A percentile compares a stretch with the other conserved stretches of the same genome.
phyloP scores from a whole-genome alignment of 805 yeast species.

The Ogataea trehaloabstinens region DNA sequence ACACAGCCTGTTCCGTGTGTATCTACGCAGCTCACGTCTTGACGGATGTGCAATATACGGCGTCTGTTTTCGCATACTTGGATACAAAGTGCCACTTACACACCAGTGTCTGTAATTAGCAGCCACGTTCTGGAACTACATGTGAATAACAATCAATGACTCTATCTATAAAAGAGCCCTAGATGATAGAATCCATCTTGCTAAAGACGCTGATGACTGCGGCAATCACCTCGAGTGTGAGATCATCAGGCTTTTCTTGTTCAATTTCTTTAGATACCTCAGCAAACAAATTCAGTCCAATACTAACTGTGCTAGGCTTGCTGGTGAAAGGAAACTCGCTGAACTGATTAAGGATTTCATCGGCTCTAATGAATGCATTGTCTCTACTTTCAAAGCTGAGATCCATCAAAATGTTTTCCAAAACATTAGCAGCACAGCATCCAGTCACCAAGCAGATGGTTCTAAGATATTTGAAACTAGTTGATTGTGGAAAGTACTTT shows the following conservation, averaged over 20 bases:
- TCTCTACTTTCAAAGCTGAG: constrained; percentile 87
- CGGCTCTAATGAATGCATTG: constrained; percentile 90
- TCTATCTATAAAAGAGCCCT: too few species aligned
- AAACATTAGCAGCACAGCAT: constrained; percentile 92
- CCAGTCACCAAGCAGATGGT: constrained; percentile 82
- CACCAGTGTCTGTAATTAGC: too few species aligned
- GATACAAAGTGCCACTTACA: too few species aligned
- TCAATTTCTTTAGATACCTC: constrained; percentile 52
- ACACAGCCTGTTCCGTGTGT: too few species aligned
- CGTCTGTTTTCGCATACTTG: too few species aligned
- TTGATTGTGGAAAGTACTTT: constrained; percentile 65
- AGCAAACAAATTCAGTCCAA: constrained; percentile 65
- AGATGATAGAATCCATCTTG: constrained; percentile 86
- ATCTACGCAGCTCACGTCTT: too few species aligned
- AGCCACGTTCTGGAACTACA: too few species aligned
- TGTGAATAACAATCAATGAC: too few species aligned
- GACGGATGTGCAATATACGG: too few species aligned
- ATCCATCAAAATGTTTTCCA: constrained; percentile 79
- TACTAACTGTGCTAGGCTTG: constrained; percentile 59
- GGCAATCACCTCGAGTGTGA: constrained; percentile 84
- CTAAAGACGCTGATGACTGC: constrained; percentile 90
- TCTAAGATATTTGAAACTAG: constrained; percentile 70
- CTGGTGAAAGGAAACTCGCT: constrained; percentile 77
- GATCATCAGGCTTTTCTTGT: constrained; percentile 46
- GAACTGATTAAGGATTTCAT: constrained; percentile 78